These are phyloP conservation scores for Straminergon stramineum DNA, from an alignment of 225 moss, liverwort and hornwort genomes.

Conservation along the genomic window DNA sequence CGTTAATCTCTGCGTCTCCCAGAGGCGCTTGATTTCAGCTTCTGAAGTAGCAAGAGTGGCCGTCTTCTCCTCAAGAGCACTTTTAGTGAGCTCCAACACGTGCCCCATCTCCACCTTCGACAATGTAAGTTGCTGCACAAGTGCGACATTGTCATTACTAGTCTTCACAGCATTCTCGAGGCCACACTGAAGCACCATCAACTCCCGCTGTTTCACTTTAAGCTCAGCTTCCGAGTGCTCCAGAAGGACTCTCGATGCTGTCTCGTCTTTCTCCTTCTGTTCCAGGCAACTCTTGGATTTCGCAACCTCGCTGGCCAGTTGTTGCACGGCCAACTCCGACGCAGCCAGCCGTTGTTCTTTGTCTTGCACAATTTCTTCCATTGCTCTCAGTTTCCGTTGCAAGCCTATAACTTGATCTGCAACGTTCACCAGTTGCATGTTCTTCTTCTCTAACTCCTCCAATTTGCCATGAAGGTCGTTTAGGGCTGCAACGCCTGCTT, in stretches of 20 bases:
- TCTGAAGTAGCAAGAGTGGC: conserved; percentile 25
- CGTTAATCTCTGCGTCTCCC: conserved; percentile 41
- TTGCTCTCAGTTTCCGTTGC: conserved; percentile 35
- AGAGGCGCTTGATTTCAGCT: conserved; percentile 31
- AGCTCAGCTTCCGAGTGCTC: conserved; percentile 39
- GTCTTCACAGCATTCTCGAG: conserved; percentile 46
- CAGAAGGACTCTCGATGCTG: conserved; percentile 26
- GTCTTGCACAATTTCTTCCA: conserved; percentile 50
- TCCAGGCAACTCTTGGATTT: conserved; percentile 56
- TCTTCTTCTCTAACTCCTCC: conserved; percentile 31
- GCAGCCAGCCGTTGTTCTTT: conserved; percentile 73
- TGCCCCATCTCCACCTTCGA: conserved; percentile 39
- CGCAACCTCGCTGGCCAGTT: conserved; percentile 54
- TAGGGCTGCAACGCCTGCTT: conserved; percentile 19
- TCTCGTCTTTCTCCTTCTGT: conserved; percentile 57
- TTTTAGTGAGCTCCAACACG: conserved; percentile 29
- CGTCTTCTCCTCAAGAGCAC: conserved; percentile 49
- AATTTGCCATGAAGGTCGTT: conserved; percentile 34
- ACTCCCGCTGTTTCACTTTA: conserved; percentile 50
- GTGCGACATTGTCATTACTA: conserved; percentile 21
- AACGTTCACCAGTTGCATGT: conserved; percentile 9
- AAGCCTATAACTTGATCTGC: conserved; percentile 28
- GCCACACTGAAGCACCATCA: conserved; percentile 62
- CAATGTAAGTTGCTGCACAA: conserved; percentile 33
- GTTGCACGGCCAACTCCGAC: conserved; percentile 83